Percentiles rank a stretch among this genome's conserved stretches.
phyloP scores from a whole-genome alignment of 495 filamentous ascomycete genomes.

The Pseudomonodictys pantanalensis region DNA sequence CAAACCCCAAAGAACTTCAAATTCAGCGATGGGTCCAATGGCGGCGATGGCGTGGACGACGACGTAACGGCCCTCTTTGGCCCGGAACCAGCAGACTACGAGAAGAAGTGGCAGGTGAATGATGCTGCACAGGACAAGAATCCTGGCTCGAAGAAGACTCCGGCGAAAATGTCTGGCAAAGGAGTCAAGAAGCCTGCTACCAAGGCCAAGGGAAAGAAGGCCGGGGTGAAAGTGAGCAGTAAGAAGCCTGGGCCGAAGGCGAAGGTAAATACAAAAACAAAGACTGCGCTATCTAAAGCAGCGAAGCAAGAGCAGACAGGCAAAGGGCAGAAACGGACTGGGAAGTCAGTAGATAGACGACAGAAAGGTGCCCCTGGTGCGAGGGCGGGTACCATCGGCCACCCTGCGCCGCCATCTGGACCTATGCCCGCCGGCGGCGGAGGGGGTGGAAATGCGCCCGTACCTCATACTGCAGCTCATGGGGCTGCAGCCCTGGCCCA shows the following conservation, averaged over 20 bases:
- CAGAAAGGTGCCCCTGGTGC: too few species aligned
- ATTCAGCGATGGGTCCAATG: not conserved
- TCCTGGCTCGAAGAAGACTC: not conserved
- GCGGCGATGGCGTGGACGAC: not conserved
- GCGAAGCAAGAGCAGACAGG: not conserved
- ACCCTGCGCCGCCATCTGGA: too few species aligned
- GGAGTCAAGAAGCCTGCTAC: too few species aligned
- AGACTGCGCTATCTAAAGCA: too few species aligned
- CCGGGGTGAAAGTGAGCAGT: too few species aligned
- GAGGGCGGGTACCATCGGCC: too few species aligned
- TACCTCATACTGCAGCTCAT: too few species aligned
- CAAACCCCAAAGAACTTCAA: not conserved
- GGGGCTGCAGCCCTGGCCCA: too few species aligned
- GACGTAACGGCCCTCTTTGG: not conserved
- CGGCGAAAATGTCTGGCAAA: not conserved
- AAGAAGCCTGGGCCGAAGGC: not conserved
- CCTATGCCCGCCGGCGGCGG: too few species aligned
- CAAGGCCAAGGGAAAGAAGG: too few species aligned
- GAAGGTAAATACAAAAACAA: not conserved
- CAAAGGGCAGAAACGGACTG: not conserved
- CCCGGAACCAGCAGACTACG: slow-evolving; percentile 15
- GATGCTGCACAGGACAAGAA: too few species aligned
- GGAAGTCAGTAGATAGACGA: not conserved
- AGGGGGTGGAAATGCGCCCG: too few species aligned
- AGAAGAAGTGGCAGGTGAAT: slow-evolving; percentile 23